Evolutionary conservation across 2,329 filamentous ascomycete genomes (phyloP).

Genomic region (Chlorencoelia australis): DNA sequence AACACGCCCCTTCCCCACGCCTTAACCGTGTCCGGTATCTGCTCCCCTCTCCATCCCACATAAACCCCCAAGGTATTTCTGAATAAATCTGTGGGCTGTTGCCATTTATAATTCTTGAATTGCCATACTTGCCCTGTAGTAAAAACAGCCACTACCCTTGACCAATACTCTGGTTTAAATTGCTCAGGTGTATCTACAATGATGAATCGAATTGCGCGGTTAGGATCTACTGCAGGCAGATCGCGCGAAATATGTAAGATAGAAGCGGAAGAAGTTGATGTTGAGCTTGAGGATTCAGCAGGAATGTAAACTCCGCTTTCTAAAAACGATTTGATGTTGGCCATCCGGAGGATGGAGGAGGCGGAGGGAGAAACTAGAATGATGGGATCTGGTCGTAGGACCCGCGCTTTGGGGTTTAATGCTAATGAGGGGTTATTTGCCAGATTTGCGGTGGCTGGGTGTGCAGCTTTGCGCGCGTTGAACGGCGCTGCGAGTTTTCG

Average conservation of each 20-base stretch:
- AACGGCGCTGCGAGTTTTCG: conserved; percentile 76
- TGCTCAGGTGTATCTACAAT: conserved; percentile 86
- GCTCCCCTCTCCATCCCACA: conserved; percentile 83
- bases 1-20: conserved; percentile 81
- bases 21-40: conserved; percentile 65
- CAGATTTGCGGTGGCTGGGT: conserved; percentile 26
- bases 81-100: conserved; percentile 79
- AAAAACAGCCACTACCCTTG: conserved; percentile 88
- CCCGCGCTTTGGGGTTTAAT: conserved; percentile 42
- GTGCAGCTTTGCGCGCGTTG: conserved; percentile 50
- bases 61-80: conserved; percentile 78
- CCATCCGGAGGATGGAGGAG: conserved; percentile 87
- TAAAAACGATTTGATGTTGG: conserved; percentile 92
- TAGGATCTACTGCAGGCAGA: conserved; percentile 60
- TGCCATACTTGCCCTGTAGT: conserved; percentile 98
- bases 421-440: conserved; percentile 37
- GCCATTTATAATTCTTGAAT: conserved; percentile 98
- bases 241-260: conserved; percentile 78
- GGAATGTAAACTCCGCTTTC: conserved; percentile 74
- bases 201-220: conserved; percentile 79
- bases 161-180: conserved; percentile 98
- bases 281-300: conserved; percentile 51
- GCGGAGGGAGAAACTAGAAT: conserved; percentile 95
- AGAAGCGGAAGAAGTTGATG: conserved; percentile 56
- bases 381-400: conserved; percentile 64